A percentile compares a stretch with the other conserved stretches of the same genome.
phyloP scores from a whole-genome alignment of 164 flowering plant genomes.

The Vitis rupestris region DNA sequence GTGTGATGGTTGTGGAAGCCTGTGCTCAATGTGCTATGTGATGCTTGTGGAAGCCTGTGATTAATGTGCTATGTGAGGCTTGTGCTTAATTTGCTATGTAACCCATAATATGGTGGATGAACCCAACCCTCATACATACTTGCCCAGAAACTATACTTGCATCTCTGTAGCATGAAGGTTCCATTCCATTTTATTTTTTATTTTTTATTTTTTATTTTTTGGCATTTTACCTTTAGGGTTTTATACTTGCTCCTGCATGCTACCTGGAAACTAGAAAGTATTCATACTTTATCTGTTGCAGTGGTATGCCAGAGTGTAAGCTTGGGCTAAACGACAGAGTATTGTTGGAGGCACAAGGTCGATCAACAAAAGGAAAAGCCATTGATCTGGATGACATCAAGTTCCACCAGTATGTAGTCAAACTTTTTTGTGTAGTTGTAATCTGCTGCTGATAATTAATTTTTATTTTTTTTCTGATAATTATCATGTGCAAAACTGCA shows the following conservation, averaged over 20 bases:
- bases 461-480: not conserved
- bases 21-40: too few species aligned
- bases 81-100: too few species aligned
- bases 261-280: not conserved
- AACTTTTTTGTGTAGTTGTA: conserved; percentile 9
- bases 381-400: conserved; percentile 97
- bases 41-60: too few species aligned
- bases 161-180: not conserved
- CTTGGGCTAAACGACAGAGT: conserved; percentile 96
- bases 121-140: too few species aligned
- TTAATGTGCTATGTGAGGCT: too few species aligned
- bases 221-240: not conserved
- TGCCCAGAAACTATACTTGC: too few species aligned
- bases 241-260: not conserved
- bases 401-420: conserved; percentile 86
- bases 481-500: too few species aligned
- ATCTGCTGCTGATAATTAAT: not conserved
- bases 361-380: conserved; percentile 94
- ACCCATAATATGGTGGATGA: too few species aligned
- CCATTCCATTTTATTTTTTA: not conserved
- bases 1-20: too few species aligned
- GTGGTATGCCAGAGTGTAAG: conserved; percentile 99
- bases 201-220: not conserved
- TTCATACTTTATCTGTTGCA: conserved; percentile 34
- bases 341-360: conserved; percentile 92